Percentiles rank a stretch among this genome's conserved stretches.
Evolutionary conservation across 306 rosid genomes (phyloP).

Genomic region (Gleditsia sinensis): DNA sequence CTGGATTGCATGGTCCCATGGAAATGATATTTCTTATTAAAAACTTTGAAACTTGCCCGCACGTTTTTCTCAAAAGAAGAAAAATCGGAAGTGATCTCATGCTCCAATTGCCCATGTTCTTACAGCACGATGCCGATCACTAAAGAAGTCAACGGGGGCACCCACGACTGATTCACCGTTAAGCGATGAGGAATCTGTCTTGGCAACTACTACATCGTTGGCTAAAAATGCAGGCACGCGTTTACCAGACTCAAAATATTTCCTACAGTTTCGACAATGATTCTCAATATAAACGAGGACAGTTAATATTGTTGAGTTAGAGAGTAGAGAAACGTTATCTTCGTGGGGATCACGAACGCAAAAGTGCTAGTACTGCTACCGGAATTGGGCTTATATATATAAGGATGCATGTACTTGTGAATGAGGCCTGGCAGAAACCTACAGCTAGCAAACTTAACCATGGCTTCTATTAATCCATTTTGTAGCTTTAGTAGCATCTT

Average conservation of each 20-base stretch:
- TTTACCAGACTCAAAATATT: not conserved
- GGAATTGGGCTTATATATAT: conserved; percentile 37
- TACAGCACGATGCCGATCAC: not conserved
- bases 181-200: not conserved
- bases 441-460: conserved; percentile 24
- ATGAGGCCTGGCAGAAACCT: not conserved
- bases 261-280: not conserved
- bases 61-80: conserved; percentile 38
- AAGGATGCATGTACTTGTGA: conserved; percentile 36
- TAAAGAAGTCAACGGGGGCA: not conserved
- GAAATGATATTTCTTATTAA: too few relatives aligned
- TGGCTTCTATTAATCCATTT: conserved; percentile 51
- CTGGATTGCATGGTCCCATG: too few relatives aligned
- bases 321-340: conserved; percentile 36
- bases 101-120: not conserved
- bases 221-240: not conserved
- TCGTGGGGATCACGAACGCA: conserved; percentile 66
- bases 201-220: not conserved
- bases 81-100: not conserved
- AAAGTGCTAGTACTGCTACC: conserved; percentile 2
- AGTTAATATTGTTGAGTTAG: conserved; percentile 32
- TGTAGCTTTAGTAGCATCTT: conserved; percentile 36
- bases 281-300: not conserved
- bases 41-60: conserved; percentile 35
- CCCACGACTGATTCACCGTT: not conserved